These are phyloP conservation scores for Amauroascus niger DNA, from an alignment of 2,329 filamentous ascomycete genomes.

Conservation along the genomic window DNA sequence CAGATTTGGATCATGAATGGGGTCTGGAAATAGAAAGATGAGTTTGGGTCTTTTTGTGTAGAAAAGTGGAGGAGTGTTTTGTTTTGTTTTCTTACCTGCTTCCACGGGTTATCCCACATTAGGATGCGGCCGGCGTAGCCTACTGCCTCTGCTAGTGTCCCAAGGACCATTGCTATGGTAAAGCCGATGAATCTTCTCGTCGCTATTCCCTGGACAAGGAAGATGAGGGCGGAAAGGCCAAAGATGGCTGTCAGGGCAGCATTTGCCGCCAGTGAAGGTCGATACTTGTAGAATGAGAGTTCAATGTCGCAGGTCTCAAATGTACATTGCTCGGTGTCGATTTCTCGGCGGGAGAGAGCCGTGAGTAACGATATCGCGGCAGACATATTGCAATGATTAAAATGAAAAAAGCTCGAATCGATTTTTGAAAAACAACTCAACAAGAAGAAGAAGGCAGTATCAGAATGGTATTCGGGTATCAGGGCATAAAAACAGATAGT, in stretches of 20 bases:
- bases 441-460: neutral
- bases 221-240: slow-evolving; percentile 9
- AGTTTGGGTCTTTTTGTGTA: neutral
- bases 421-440: neutral
- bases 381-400: neutral
- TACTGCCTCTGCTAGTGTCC: slow-evolving; percentile 47
- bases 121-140: slow-evolving; percentile 52
- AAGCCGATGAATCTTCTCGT: slow-evolving; percentile 14
- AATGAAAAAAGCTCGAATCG: no score
- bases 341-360: neutral
- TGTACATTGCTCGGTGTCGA: slow-evolving; percentile 13
- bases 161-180: slow-evolving; percentile 43
- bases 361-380: neutral
- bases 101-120: slow-evolving; percentile 43
- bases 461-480: no score
- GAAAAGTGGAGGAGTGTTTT: neutral
- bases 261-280: slow-evolving; percentile 15
- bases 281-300: slow-evolving; percentile 14
- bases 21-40: neutral
- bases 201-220: slow-evolving; percentile 10
- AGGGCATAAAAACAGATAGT: no score
- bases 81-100: slow-evolving; percentile 8
- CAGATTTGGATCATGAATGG: slow-evolving; percentile 31
- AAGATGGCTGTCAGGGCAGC: slow-evolving; percentile 12
- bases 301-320: slow-evolving; percentile 16